Evolutionary conservation across 140 eudicot genomes (phyloP), one percentile per base, ranked within the genome.

Genomic region (Flaveria floridana): DNA sequence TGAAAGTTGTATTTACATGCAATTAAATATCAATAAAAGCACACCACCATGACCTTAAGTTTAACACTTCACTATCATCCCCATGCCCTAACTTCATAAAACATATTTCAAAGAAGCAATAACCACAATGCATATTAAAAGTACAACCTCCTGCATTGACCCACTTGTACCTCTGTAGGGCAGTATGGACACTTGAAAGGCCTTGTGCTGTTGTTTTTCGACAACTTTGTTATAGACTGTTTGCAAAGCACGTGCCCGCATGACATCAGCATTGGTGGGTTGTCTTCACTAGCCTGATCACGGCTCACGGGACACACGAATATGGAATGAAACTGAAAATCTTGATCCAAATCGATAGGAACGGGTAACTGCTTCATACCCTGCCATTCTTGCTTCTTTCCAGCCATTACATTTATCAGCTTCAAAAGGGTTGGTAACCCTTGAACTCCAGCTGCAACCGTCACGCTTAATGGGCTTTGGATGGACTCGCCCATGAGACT

Each of bases 241-340:
- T 87, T 94, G 76, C 96, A 94, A 12, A 94, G 88, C 41, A 94
- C 99, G 68, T 94, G 99, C 68, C 99, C 99, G 65, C 99, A 94
- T 4, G 96, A 71, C 89, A 94, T 71, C 79, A 90, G 74, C 99
- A 94, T 90, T 12, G 99, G 92, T 3, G 99, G 99, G 62, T 94
- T 94, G 65, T 94, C 99, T 61, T 94, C 99, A 26, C 86, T 85
- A 7, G 93, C 99, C 79, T 86, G 96, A 15, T 94, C 99, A 39
- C 99, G 82, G 68, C 97, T 90, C 78, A 94, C 99, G 0, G 99
- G 99, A 63, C 99, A 94, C 46, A 94, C 99, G 61, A 94, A 94
- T 34, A 94, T 63, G 0, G 97, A 88, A 59, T 90, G 99, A 72
- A 94, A 94, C 83, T 90, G 97, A 68, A 88, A 91, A 53, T 90